Conservation (phyloP, 2,329 filamentous ascomycete genomes). For the Aureobasidium zeae region DNA sequence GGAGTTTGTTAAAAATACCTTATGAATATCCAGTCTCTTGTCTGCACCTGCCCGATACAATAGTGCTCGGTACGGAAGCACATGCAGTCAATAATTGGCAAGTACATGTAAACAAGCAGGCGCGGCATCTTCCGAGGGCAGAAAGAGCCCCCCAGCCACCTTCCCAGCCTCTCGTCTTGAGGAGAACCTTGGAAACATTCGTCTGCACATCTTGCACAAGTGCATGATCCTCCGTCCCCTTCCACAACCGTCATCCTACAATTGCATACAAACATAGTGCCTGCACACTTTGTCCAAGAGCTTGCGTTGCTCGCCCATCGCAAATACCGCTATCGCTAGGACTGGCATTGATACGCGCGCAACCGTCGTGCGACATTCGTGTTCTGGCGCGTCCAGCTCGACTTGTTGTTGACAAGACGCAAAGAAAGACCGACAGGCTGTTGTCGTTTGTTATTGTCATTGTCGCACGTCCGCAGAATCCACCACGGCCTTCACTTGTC, state of each 20-base stretch:
- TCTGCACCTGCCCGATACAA: too few relatives aligned
- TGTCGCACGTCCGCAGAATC: conserved; percentile 3
- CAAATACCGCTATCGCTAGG: not conserved
- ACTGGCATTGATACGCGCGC: not conserved
- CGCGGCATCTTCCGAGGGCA: too few relatives aligned
- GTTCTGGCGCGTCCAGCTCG: conserved; percentile 3
- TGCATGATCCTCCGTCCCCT: not conserved
- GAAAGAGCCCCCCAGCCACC: not conserved
- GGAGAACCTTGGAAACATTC: too few relatives aligned
- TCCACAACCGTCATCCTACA: conserved; percentile 1
- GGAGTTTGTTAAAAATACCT: too few relatives aligned
- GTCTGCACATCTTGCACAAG: conserved; percentile 16
- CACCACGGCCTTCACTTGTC: not conserved
- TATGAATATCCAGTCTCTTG: too few relatives aligned
- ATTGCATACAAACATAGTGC: too few relatives aligned
- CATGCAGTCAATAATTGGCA: too few relatives aligned
- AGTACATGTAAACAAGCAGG: too few relatives aligned
- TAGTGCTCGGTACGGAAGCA: too few relatives aligned
- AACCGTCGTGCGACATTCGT: conserved; percentile 1
- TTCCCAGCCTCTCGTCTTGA: not conserved
- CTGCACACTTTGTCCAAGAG: too few relatives aligned
- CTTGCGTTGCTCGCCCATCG: not conserved
- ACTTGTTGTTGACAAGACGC: conserved; percentile 7
- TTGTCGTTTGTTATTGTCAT: not conserved
- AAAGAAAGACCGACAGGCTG: not conserved